Evolutionary conservation across 2,329 filamentous ascomycete genomes (phyloP).

Genomic region (Rosellinia necatrix): DNA sequence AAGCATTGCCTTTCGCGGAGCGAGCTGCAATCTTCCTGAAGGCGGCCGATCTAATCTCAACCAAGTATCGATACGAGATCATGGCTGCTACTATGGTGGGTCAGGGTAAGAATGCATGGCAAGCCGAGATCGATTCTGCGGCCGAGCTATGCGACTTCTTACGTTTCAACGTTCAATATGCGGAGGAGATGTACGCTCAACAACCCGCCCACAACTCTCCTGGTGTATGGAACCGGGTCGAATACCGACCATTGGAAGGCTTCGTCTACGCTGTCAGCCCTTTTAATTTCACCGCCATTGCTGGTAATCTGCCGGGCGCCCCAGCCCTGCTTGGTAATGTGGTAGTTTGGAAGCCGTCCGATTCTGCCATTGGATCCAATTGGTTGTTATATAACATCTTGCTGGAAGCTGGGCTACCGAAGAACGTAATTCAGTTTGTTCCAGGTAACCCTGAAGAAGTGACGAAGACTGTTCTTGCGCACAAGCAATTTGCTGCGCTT

Average conservation of each 20-base stretch:
- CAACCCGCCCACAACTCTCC: constrained; percentile 84
- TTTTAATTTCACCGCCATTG: constrained; percentile 98
- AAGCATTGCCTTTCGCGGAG: constrained; percentile 84
- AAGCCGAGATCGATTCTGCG: constrained; percentile 97
- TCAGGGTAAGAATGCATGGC: constrained; percentile 98
- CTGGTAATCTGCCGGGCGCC: constrained; percentile 80
- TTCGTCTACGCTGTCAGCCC: constrained; percentile 94
- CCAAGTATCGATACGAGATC: constrained; percentile 94
- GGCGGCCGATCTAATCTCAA: constrained; percentile 86
- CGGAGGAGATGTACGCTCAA: constrained; percentile 84
- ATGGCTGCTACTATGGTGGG: constrained; percentile 96
- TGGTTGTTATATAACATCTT: constrained; percentile 91
- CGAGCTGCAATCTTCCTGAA: constrained; percentile 93
- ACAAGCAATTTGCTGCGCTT: constrained; percentile 83
- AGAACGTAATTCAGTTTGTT: constrained; percentile 90
- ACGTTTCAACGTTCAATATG: constrained; percentile 92
- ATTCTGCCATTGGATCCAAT: constrained; percentile 85
- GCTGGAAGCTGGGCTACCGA: constrained; percentile 85
- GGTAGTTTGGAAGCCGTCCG: constrained; percentile 95
- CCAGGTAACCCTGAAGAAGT: constrained; percentile 86
- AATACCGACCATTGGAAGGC: constrained; percentile 88
- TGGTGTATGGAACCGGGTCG: constrained; percentile 89
- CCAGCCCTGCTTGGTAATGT: constrained; percentile 93
- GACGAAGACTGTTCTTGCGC: constrained; percentile 75
- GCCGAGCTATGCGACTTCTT: constrained; percentile 93